Evolutionary conservation across 176 grass and related monocot genomes (phyloP), one percentile per base, ranked within the genome.

Genomic region (Carex parvula): DNA sequence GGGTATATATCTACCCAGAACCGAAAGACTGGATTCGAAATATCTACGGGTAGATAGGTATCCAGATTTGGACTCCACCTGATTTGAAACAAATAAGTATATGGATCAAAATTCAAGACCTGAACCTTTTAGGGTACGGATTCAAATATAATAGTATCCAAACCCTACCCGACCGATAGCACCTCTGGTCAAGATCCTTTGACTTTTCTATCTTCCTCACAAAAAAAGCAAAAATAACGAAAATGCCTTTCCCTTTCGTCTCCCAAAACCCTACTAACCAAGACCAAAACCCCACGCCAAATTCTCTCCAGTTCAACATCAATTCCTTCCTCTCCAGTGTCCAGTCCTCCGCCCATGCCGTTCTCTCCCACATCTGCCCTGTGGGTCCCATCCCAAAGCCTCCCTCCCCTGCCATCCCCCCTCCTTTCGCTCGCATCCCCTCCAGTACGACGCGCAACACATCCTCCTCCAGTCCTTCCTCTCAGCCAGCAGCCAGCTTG

Each of bases 251-350:
- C 59, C 56, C 79, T 54, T 81, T 81, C 57, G 8, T 8, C n/a
- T 82, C 66, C 59, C 60, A 82, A 67, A 82, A 65, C 80, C 60
- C 61, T 82, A 41, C 30, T 1, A 21, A 61, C 78, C 24, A 29
- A 24, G 29, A 48, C 70, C 80, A 82, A 48, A 63, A 42, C 32
- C 79, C 79, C 10, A 20, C 37, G 2, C 55, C 55, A 6, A 82
- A 82, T 52, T 61, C 39, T 39, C 78, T 81, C 78, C 56, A 81
- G 57, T 81, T 81, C 78, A 17, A 81, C 80, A 61, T 82, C 22
- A 7, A 41, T 42, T 53, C 80, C 39, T 82, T 82, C 61, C 61
- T 82, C 39, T 67, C 80, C 80, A 67, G 60, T 7, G 11, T 82
- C 35, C 79, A 82, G 59, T 65, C 60, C 30, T 66, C 79, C 80